Evolutionary conservation across 495 filamentous ascomycete species (phyloP), one percentile per base, ranked within the genome.

Genomic region (Talaromyces borbonicus): DNA sequence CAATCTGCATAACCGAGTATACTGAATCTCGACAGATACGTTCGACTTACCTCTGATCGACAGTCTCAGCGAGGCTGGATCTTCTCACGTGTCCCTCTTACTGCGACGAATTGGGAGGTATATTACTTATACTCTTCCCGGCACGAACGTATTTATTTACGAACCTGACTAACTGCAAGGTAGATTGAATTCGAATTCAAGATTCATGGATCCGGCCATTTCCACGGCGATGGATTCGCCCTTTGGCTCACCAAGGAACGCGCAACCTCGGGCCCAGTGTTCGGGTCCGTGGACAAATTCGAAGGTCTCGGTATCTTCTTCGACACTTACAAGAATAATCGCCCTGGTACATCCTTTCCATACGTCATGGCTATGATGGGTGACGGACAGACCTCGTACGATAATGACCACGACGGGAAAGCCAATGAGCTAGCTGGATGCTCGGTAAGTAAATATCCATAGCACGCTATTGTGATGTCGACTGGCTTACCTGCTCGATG

Each of bases 311-410:
- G 92, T 31, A 75, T 99, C 58, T 96, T 99, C 74, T 81, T 99
- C 68, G 93, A 99, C 60, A 99, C 93, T 37, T 99, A 99, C 72
- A 99, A 99, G 80, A 99, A 99, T 69, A 94, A 95, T 71, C 80
- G 93, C 14, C 93, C 93, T 7, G 93, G 93, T 8, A 81, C 84
- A 14, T 82, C 93, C 18, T 99, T 99, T 66, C 93, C 93, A 30
- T 97, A 95, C 56, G 84, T 99, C 54, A 94, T 96, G 88, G 93
- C 93, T 41, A 96, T 97, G 92, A 72, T 95, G 58, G 92, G 83
- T 39, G 92, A 99, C 62, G 89, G 92, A 24, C 67, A 85, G 60
- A 94, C 84, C 23, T 67, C 72, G 15, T 99, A 99, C 65, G 87
- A 96, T 66, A 86, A 96, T 64, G 83, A 80, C 51, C 90, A 90